Conservation (phyloP, 139 green algal genomes). For the Coelastrella sp. region DNA sequence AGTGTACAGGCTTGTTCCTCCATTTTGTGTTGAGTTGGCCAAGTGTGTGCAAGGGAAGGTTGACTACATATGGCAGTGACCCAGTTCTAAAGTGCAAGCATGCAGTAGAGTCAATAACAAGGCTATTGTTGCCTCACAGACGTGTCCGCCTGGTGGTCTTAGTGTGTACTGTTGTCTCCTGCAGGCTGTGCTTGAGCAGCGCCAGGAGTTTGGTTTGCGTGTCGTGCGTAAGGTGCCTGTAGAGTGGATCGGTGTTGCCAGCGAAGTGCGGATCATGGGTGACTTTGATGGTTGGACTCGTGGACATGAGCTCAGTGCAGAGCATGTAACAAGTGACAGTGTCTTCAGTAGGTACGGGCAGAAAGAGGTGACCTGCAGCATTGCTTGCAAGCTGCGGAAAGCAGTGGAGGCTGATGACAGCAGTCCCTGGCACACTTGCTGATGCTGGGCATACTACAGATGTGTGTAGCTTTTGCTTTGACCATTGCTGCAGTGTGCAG, state of each 20-base stretch:
- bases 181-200: constrained; percentile 53
- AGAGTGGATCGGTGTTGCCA: constrained; percentile 68
- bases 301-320: constrained; percentile 65
- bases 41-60: too few species aligned
- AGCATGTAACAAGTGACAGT: constrained; percentile 65
- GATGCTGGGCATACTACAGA: too few species aligned
- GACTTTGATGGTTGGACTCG: constrained; percentile 79
- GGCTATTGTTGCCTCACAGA: not conserved
- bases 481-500: not conserved
- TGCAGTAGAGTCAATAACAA: not conserved
- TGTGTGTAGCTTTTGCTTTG: too few species aligned
- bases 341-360: constrained; percentile 53
- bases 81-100: too few species aligned
- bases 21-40: too few species aligned
- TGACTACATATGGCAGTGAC: too few species aligned
- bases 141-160: not conserved
- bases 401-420: too few species aligned
- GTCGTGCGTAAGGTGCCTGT: constrained; percentile 67
- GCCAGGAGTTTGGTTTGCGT: constrained; percentile 47
- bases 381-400: too few species aligned
- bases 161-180: not conserved
- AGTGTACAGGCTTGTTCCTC: too few species aligned
- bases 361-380: not conserved
- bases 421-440: too few species aligned
- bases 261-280: constrained; percentile 69